phyloP scores from a whole-genome alignment of 75 land plant species.

The Cryptomeria japonica region DNA sequence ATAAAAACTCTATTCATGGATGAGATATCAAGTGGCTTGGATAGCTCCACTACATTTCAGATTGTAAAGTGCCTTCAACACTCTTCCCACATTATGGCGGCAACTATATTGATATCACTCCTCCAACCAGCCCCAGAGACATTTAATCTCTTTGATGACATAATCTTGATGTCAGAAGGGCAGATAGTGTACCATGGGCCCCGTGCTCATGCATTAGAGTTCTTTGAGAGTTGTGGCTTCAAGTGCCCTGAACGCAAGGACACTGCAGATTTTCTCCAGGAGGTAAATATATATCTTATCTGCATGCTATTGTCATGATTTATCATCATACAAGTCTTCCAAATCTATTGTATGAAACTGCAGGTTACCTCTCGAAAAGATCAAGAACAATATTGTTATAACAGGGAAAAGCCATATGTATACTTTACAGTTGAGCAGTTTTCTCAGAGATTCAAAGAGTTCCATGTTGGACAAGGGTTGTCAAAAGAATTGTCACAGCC shows the following conservation, averaged over 20 bases:
- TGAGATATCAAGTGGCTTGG: constrained; percentile 85
- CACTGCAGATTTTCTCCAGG: constrained; percentile 77
- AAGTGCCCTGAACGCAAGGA: constrained; percentile 77
- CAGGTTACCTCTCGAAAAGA: constrained; percentile 83
- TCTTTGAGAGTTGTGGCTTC: constrained; percentile 66
- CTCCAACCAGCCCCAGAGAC: constrained; percentile 91
- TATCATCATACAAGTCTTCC: neutral
- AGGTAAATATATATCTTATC: constrained; percentile 34
- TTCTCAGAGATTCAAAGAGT: constrained; percentile 42
- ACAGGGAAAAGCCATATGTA: constrained; percentile 26
- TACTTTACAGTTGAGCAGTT: constrained; percentile 62
- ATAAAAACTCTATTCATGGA: constrained; percentile 79
- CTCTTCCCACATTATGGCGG: constrained; percentile 57
- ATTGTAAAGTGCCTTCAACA: constrained; percentile 70
- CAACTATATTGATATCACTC: constrained; percentile 63
- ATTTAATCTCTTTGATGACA: constrained; percentile 78
- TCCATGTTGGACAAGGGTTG: constrained; percentile 30
- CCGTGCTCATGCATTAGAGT: constrained; percentile 37
- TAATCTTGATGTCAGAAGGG: constrained; percentile 74
- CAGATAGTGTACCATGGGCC: constrained; percentile 81
- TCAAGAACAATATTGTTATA: constrained; percentile 83
- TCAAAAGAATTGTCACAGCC: constrained; percentile 42
- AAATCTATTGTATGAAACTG: neutral
- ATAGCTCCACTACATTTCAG: constrained; percentile 85
- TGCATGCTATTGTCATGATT: neutral